Conservation (phyloP, 345 rosid species). For the Aegle marmelos region DNA sequence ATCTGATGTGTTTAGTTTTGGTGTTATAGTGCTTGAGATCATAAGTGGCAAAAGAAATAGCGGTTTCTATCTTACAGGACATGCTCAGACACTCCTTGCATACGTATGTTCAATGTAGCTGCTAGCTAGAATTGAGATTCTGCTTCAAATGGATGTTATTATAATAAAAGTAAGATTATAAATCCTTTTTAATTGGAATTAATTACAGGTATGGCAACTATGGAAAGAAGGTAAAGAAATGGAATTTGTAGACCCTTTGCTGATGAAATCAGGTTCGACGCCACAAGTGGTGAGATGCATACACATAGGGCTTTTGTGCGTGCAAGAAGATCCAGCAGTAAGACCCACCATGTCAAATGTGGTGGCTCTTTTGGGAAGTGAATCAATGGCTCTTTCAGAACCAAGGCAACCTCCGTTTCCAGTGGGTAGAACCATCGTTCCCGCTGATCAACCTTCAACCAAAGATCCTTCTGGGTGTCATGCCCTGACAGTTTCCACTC, state of each 20-base stretch:
- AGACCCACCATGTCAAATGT: constrained; percentile 51
- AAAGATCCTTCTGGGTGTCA: constrained; percentile 3
- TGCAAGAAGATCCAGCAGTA: constrained; percentile 40
- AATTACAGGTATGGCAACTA: constrained; percentile 38
- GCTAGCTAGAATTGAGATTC: neutral
- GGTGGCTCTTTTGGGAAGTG: constrained; percentile 34
- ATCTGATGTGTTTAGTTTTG: constrained; percentile 47
- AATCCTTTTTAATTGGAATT: too few relatives aligned
- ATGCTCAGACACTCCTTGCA: constrained; percentile 25
- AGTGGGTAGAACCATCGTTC: constrained; percentile 1
- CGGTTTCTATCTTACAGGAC: constrained; percentile 18
- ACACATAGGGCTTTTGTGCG: constrained; percentile 47
- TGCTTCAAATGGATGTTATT: neutral
- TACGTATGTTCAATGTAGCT: neutral
- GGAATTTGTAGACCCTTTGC: constrained; percentile 35
- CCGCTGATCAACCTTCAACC: neutral
- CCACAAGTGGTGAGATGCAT: constrained; percentile 38
- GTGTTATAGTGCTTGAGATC: constrained; percentile 45
- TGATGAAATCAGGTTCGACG: constrained; percentile 23
- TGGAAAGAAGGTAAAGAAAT: constrained; percentile 41
- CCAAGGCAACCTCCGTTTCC: constrained; percentile 29
- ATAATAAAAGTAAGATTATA: too few relatives aligned
- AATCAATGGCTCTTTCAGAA: constrained; percentile 9
- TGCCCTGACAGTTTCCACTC: constrained; percentile 10
- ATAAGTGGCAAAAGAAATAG: constrained; percentile 32